Evolutionary conservation across 225 moss, liverwort and hornwort genomes (phyloP).

Genomic region (Ulota crispa): DNA sequence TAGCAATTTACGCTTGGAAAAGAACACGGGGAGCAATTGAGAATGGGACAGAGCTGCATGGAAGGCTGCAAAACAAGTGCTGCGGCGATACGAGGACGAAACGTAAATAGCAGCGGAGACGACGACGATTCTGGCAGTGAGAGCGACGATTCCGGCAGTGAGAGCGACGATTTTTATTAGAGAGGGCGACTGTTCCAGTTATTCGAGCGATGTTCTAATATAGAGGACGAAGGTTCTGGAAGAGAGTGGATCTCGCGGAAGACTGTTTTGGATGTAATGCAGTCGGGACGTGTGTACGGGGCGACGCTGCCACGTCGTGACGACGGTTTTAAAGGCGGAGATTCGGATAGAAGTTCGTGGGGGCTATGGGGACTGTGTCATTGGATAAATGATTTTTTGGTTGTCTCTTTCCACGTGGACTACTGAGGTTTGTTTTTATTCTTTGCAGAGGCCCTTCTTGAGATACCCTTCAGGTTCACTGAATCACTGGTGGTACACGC

Average conservation of each 20-base stretch:
- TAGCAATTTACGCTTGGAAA: background rate
- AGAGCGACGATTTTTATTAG: background rate
- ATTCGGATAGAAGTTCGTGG: constrained; percentile 13
- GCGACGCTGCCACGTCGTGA: background rate
- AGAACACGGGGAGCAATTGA: background rate
- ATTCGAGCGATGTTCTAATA: too few relatives aligned
- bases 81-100: background rate
- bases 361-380: background rate
- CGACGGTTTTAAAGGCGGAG: background rate
- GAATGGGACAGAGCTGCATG: background rate
- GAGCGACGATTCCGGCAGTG: background rate
- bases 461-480: constrained; percentile 6
- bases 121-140: background rate
- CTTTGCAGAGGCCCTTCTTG: background rate
- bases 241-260: background rate
- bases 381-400: background rate
- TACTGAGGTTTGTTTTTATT: background rate
- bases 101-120: background rate
- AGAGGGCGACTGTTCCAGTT: background rate
- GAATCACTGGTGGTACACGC: background rate
- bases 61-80: background rate
- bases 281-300: background rate
- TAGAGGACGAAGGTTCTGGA: background rate
- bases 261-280: background rate
- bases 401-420: background rate